phyloP scores from a whole-genome alignment of 129 eudicot species.

The Artemisia tridentata region DNA sequence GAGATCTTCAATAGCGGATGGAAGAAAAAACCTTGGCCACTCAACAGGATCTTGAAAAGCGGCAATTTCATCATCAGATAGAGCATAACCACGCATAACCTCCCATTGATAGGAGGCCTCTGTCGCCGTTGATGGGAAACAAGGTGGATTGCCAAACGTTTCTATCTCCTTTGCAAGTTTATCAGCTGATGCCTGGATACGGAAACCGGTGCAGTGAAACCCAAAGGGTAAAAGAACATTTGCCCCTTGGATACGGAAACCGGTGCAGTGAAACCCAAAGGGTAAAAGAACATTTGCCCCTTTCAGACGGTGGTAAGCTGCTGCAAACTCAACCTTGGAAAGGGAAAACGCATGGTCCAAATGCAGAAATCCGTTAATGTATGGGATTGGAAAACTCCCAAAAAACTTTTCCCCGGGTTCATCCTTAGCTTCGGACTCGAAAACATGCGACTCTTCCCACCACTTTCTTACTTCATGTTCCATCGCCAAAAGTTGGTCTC shows the following conservation, averaged over 20 bases:
- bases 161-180: conserved; percentile 63
- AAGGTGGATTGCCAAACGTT: conserved; percentile 72
- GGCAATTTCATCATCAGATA: conserved; percentile 69
- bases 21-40: conserved; percentile 73
- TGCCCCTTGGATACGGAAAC: conserved; percentile 87
- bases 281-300: conserved; percentile 86
- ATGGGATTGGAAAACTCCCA: conserved; percentile 82
- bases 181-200: conserved; percentile 87
- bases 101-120: conserved; percentile 83
- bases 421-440: conserved; percentile 54
- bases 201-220: conserved; percentile 88
- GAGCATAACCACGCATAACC: conserved; percentile 77
- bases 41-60: conserved; percentile 63
- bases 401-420: conserved; percentile 69
- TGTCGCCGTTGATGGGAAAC: conserved; percentile 41
- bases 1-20: conserved; percentile 79
- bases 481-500: conserved; percentile 61
- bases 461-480: conserved; percentile 50
- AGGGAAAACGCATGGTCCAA: conserved; percentile 83
- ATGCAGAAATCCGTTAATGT: conserved; percentile 81
- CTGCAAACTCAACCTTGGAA: conserved; percentile 84
- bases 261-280: conserved; percentile 83
- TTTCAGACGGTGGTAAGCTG: conserved; percentile 71
- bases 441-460: conserved; percentile 71
- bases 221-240: conserved; percentile 83